These are phyloP conservation scores for Neurospora sp. DNA, from an alignment of 495 filamentous ascomycete species.

Conservation along the genomic window DNA sequence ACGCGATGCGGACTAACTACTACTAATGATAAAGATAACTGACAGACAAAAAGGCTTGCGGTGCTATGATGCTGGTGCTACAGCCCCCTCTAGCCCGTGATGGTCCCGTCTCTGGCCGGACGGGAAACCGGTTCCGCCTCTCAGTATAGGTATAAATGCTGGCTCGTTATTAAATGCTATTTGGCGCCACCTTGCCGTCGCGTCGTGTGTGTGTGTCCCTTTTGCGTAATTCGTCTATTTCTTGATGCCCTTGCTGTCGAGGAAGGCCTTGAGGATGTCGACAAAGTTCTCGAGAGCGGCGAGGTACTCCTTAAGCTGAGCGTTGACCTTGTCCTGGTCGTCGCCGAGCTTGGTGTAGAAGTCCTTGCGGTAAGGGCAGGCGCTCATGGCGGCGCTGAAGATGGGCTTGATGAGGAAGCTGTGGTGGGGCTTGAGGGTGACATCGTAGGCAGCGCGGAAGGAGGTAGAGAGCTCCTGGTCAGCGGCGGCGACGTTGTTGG, in stretches of 20 bases:
- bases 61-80: background rate
- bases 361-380: slow-evolving; percentile 80
- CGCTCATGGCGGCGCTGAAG: slow-evolving; percentile 84
- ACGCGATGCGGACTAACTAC: background rate
- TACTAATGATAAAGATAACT: background rate
- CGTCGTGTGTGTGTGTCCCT: background rate
- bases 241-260: slow-evolving; percentile 56
- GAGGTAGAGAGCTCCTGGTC: slow-evolving; percentile 68
- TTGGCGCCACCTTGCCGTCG: background rate
- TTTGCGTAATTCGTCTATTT: slow-evolving; percentile 45
- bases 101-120: background rate
- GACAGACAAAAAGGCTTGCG: background rate
- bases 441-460: slow-evolving; percentile 75
- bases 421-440: slow-evolving; percentile 86
- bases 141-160: background rate
- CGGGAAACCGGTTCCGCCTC: background rate
- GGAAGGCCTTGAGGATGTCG: slow-evolving; percentile 63
- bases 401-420: slow-evolving; percentile 74
- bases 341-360: slow-evolving; percentile 80
- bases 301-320: slow-evolving; percentile 58
- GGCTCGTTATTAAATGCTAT: background rate
- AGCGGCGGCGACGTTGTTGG: slow-evolving; percentile 57
- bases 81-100: background rate
- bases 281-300: slow-evolving; percentile 63
- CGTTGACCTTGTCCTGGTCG: slow-evolving; percentile 49